phyloP scores from a whole-genome alignment of 139 green algal genomes.

The Gonium pectorale region DNA sequence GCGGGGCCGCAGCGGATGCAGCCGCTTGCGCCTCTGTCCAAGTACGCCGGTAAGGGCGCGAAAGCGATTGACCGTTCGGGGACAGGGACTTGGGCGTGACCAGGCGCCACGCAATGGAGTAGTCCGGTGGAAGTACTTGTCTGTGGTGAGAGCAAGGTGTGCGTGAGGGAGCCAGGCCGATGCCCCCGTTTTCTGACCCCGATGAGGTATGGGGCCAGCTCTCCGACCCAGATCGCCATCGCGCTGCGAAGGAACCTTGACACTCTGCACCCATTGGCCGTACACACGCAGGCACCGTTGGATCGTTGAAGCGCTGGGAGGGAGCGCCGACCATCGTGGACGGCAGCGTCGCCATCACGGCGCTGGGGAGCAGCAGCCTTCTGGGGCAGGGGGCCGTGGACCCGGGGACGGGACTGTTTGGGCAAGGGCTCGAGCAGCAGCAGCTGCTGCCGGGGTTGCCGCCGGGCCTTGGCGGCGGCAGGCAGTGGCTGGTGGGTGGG shows the following conservation, averaged over 20 bases:
- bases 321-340: slow-evolving; percentile 68
- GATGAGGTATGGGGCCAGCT: not conserved
- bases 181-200: not conserved
- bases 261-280: not conserved
- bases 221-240: not conserved
- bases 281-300: slow-evolving; percentile 43
- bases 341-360: too few relatives aligned
- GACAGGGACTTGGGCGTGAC: not conserved
- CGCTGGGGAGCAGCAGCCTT: too few relatives aligned
- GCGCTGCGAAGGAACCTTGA: not conserved
- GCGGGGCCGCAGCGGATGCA: slow-evolving; percentile 66
- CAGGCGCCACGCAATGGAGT: not conserved
- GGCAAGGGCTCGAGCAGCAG: too few relatives aligned
- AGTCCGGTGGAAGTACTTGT: not conserved
- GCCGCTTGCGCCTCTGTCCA: slow-evolving; percentile 75
- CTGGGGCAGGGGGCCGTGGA: too few relatives aligned
- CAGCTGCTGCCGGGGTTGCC: too few relatives aligned
- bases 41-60: slow-evolving; percentile 60
- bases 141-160: not conserved
- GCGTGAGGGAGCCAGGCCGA: not conserved
- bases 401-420: too few relatives aligned
- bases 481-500: too few relatives aligned
- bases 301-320: slow-evolving; percentile 66
- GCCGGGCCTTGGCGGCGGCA: too few relatives aligned
- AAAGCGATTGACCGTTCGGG: not conserved